These are phyloP conservation scores for Pleurotus ostreatus DNA, from an alignment of 768 basidiomycete species.

Conservation along the genomic window DNA sequence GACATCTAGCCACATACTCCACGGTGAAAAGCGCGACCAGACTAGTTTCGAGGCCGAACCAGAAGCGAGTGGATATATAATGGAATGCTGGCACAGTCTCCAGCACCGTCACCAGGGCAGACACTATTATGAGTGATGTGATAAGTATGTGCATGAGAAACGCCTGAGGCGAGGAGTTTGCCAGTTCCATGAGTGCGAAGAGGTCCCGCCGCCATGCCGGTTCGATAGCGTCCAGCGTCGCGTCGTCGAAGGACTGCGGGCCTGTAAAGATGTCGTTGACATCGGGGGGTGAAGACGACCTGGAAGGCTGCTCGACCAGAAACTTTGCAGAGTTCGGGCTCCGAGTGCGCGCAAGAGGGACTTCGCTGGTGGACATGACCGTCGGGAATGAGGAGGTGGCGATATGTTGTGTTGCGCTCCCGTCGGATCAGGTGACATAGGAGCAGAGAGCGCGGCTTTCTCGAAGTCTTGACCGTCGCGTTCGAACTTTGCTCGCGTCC, in stretches of 20 bases:
- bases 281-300: conserved; percentile 26
- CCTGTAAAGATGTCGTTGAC: conserved; percentile 36
- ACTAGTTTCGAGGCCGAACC: conserved; percentile 87
- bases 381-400: not conserved
- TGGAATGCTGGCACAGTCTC: conserved; percentile 81
- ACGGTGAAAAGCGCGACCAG: conserved; percentile 83
- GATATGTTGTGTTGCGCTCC: not conserved
- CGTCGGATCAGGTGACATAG: not conserved
- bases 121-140: conserved; percentile 69
- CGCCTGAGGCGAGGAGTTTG: conserved; percentile 70
- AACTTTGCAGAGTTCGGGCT: conserved; percentile 28
- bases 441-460: too few species aligned
- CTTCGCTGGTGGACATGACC: not conserved
- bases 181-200: conserved; percentile 74
- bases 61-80: conserved; percentile 59
- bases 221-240: conserved; percentile 27
- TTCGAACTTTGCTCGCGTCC: too few species aligned
- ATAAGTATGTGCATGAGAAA: conserved; percentile 71
- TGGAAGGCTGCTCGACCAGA: conserved; percentile 37
- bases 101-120: conserved; percentile 71
- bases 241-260: conserved; percentile 31
- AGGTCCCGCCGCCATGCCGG: conserved; percentile 62
- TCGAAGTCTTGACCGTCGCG: too few species aligned
- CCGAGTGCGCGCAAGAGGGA: conserved; percentile 21
- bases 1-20: conserved; percentile 69